Evolutionary conservation across 192 early-diverging fungal genomes (phyloP), one percentile per base, ranked within the genome.

Genomic region (Coemansia sp.): DNA sequence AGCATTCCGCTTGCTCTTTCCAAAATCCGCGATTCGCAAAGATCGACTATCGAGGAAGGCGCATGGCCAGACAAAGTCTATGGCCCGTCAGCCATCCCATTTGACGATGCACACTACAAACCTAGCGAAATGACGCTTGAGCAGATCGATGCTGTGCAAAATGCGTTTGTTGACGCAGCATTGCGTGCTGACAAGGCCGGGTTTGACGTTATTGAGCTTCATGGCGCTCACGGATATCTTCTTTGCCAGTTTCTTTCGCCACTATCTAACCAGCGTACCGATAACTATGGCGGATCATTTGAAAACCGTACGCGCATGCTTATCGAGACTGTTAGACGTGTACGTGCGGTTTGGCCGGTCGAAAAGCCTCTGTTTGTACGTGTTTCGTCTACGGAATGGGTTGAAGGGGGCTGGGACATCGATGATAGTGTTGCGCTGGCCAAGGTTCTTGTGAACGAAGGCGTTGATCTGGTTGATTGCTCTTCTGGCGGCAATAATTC

Each of bases 211-310:
- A 75, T 97, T 35, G 96, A 98, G 75, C 82, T 98, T 22, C 95
- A 97, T 61, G 87, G 79, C 56, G 95, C 96, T 2, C 93, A 98
- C 76, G 96, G 97, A 11, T 97, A 96, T 72, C 77, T 98, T 45
- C 68, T 94, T 64, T 77, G 89, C 76, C 78, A 89, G 70, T 97
- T 97, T 67, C 65, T 96, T 14, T 92, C 90, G 11, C 90, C 92
- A 6, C 59, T 93, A 34, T 83, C 90, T 66, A 98, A 99, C 81
- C 54, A 87, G 34, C 89, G 97, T 64, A 96, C 93, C 0, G 97
- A 99, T 73, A 63, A 91, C 54, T 99, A 95, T 68, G 97, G 96
- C 37, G 96, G 97, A 0, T 90, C 89, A 2, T 88, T 96, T 43
- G 92, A 95, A 67, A 97, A 98, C 84, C 88, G 96, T 59, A 83